phyloP scores from a whole-genome alignment of 2,329 filamentous ascomycete genomes.

The Zopfia rhizophila region DNA sequence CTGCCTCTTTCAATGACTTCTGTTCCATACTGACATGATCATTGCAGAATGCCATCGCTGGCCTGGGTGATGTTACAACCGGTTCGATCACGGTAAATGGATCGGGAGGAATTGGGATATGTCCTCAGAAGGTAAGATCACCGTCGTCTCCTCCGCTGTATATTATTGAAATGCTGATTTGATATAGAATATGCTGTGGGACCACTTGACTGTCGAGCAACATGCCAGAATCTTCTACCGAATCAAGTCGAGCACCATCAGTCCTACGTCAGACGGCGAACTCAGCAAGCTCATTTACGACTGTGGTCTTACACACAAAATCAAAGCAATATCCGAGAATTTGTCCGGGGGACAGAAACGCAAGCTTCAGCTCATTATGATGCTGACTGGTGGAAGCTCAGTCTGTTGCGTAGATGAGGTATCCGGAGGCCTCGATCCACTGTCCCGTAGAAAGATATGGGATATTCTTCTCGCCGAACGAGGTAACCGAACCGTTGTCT shows the following conservation, averaged over 20 bases:
- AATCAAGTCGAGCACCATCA: constrained; percentile 69
- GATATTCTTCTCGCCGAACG: constrained; percentile 87
- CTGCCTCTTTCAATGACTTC: neutral
- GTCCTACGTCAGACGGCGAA: constrained; percentile 63
- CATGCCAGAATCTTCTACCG: constrained; percentile 84
- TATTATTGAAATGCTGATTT: constrained; percentile 9
- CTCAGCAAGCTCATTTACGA: constrained; percentile 69
- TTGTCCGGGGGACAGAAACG: constrained; percentile 89
- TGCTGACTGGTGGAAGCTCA: constrained; percentile 86
- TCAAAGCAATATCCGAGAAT: constrained; percentile 74
- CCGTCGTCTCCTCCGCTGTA: neutral
- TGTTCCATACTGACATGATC: neutral
- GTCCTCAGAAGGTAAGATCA: constrained; percentile 72
- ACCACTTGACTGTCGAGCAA: constrained; percentile 82
- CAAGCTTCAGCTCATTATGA: constrained; percentile 89
- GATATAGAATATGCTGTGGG: constrained; percentile 83
- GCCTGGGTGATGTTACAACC: constrained; percentile 76
- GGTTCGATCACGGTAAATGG: constrained; percentile 80
- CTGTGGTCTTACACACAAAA: constrained; percentile 80
- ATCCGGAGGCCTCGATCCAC: constrained; percentile 82
- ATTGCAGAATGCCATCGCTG: constrained; percentile 81
- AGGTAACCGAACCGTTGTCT: constrained; percentile 79
- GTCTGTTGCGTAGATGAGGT: constrained; percentile 92
- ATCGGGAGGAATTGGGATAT: constrained; percentile 80
- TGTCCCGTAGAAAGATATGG: constrained; percentile 88